Evolutionary conservation across 108 stramenopile genomes (phyloP).

Genomic region (Ochromonas danica): DNA sequence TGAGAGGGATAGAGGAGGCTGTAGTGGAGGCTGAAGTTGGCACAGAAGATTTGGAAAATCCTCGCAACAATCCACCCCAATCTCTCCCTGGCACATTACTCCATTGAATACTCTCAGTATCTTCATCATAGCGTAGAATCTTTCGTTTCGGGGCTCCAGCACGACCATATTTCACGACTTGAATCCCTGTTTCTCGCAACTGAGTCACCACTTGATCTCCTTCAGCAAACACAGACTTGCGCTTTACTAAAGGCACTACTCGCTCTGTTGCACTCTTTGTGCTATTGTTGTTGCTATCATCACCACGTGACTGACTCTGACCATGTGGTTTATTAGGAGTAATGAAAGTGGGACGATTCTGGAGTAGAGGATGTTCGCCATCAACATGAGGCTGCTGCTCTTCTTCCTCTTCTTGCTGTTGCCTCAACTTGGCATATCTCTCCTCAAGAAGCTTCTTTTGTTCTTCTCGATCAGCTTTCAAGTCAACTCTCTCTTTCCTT

Average conservation of each 20-base stretch:
- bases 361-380: background rate
- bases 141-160: constrained; percentile 10
- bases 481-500: too few species aligned
- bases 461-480: too few species aligned
- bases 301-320: background rate
- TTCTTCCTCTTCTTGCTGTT: too few species aligned
- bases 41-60: background rate
- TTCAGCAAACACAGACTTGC: background rate
- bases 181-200: background rate
- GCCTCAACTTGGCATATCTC: too few species aligned
- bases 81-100: background rate
- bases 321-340: background rate
- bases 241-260: background rate
- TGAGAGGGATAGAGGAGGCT: background rate
- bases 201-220: background rate
- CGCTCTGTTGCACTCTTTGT: background rate
- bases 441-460: too few species aligned
- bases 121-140: background rate
- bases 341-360: background rate
- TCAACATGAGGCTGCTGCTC: too few species aligned
- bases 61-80: background rate
- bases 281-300: background rate
- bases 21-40: background rate
- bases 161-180: background rate
- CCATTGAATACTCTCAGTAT: background rate